Evolutionary conservation across 805 yeast genomes (phyloP).

Genomic region (Schwanniomyces pseudopolymorphus): DNA sequence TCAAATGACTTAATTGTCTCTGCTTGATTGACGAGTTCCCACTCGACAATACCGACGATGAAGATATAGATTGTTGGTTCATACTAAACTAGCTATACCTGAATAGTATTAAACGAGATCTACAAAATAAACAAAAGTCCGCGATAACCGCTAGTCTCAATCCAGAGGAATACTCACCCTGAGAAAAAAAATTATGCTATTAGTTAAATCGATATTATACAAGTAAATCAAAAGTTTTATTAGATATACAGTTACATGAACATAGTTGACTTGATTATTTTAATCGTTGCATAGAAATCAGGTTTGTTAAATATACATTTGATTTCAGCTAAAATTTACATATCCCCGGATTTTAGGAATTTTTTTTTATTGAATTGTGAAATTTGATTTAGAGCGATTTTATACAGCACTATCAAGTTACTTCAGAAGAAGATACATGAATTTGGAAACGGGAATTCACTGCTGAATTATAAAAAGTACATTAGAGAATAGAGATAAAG

Average conservation of each 20-base stretch:
- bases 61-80: background rate
- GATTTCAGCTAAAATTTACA: background rate
- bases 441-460: background rate
- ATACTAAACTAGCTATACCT: background rate
- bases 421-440: background rate
- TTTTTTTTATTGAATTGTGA: background rate
- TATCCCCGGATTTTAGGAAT: background rate
- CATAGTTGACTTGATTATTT: background rate
- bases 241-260: background rate
- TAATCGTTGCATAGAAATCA: background rate
- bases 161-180: background rate
- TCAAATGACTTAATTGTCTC: constrained; percentile 45
- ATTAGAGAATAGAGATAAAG: background rate
- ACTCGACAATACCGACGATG: background rate
- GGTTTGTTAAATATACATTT: background rate
- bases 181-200: background rate
- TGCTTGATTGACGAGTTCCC: constrained; percentile 22
- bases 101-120: background rate
- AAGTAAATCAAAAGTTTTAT: background rate
- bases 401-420: background rate
- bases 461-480: background rate
- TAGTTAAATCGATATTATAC: background rate
- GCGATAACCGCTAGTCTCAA: background rate
- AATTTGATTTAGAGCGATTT: background rate
- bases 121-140: background rate